A percentile compares a stretch with the other conserved stretches of the same genome.
These are phyloP conservation scores for Xanthoconium separans DNA, from an alignment of 1,284 basidiomycete genomes.

Conservation along the genomic window DNA sequence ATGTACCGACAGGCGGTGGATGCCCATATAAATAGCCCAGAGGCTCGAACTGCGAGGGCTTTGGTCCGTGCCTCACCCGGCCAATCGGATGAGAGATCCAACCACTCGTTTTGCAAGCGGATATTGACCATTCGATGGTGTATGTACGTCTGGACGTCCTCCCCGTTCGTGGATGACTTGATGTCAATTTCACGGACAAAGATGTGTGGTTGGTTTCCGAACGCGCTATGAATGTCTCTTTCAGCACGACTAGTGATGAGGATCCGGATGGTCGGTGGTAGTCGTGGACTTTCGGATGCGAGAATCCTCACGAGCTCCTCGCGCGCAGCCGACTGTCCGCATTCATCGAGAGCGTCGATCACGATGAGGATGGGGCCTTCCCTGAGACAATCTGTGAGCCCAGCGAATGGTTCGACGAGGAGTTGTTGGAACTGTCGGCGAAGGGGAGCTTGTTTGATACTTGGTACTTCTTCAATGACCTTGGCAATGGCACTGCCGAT, in stretches of 20 bases:
- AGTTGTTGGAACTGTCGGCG: constrained; percentile 34
- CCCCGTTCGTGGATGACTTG: constrained; percentile 24
- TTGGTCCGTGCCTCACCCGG: constrained; percentile 24
- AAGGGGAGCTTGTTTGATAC: constrained; percentile 30
- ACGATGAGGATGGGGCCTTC: constrained; percentile 33
- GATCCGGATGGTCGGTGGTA: constrained; percentile 31
- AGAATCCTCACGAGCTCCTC: constrained; percentile 29
- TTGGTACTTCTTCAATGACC: constrained; percentile 28
- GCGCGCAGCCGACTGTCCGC: constrained; percentile 21
- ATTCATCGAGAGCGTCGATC: constrained; percentile 37
- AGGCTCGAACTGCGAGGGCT: constrained; percentile 24
- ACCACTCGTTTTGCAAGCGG: constrained; percentile 21
- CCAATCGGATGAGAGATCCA: constrained; percentile 29
- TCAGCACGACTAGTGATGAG: constrained; percentile 34
- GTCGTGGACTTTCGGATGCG: constrained; percentile 16
- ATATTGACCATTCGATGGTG: constrained; percentile 27
- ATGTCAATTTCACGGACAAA: constrained; percentile 25
- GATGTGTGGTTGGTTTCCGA: constrained; percentile 16
- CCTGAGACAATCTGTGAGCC: constrained; percentile 12
- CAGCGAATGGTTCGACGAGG: constrained; percentile 27
- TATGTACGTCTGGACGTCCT: constrained; percentile 32
- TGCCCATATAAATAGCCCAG: constrained; percentile 38
- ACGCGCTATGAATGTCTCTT: constrained; percentile 23
- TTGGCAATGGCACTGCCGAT: constrained; percentile 27
- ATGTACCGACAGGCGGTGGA: constrained; percentile 34